phyloP scores from a whole-genome alignment of 345 rosid species.

The Carallia pectinifolia region DNA sequence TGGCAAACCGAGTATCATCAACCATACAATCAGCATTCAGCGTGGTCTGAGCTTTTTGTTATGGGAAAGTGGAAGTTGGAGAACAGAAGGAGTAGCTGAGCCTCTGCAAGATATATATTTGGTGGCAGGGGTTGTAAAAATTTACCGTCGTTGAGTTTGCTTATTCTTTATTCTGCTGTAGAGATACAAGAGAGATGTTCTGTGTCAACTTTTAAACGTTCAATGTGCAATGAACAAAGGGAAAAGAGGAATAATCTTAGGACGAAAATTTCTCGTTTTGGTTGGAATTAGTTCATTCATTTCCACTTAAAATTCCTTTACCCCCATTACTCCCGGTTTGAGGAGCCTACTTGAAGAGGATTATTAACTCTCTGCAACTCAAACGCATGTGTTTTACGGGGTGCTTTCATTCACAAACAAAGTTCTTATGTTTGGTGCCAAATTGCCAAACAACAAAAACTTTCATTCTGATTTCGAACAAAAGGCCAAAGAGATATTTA shows the following conservation, averaged over 20 bases:
- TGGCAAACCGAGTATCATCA: slow-evolving; percentile 74
- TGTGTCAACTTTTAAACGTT: not conserved
- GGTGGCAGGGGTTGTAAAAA: slow-evolving; percentile 25
- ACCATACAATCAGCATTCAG: slow-evolving; percentile 88
- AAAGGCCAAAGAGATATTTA: too few relatives aligned
- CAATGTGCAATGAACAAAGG: not conserved
- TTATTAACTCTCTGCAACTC: too few relatives aligned
- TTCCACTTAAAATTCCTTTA: not conserved
- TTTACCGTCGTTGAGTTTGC: slow-evolving; percentile 14
- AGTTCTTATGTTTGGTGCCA: too few relatives aligned
- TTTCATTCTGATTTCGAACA: too few relatives aligned
- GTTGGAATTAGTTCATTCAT: not conserved
- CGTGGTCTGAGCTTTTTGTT: slow-evolving; percentile 43
- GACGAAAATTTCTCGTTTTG: slow-evolving; percentile 2
- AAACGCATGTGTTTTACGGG: too few relatives aligned
- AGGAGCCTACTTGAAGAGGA: too few relatives aligned
- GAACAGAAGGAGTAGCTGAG: not conserved
- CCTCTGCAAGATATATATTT: not conserved
- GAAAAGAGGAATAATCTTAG: not conserved
- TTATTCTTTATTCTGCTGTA: slow-evolving; percentile 11
- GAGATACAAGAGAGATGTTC: slow-evolving; percentile 13
- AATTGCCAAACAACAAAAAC: too few relatives aligned
- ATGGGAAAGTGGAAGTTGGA: not conserved
- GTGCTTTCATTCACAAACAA: too few relatives aligned
- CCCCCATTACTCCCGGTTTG: too few relatives aligned